Evolutionary conservation across 306 rosid species (phyloP), one percentile per base, ranked within the genome.

Genomic region (Corylus avellana): DNA sequence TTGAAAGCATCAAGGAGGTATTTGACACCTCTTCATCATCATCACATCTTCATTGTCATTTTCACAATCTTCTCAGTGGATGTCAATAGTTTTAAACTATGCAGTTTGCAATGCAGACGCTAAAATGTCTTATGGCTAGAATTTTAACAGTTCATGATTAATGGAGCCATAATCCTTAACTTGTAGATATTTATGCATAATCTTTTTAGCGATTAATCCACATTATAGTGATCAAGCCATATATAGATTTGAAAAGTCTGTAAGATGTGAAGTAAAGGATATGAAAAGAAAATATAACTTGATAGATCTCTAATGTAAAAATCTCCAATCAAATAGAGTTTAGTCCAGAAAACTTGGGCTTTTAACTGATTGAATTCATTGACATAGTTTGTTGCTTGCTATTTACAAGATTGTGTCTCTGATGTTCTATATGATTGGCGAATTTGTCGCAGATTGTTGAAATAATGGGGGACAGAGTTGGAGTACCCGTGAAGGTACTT

Each of bases 1-100:
- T 93, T 37, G 86, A 56, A 83, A 89, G 84, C 81, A 83, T 90
- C 66, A 79, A 84, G 10, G 93, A 95, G 99, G 99, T 93, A 90
- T 51, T 51, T 56, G 71, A 18, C 12, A 46, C 72, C 51, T 84
- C 57, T 71, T 49, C 1, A 74, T 62, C 25, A 25, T 61, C 35
- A 46, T 32, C 57, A 3, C 48, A 27, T 61, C 74, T 73, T 42
- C 62, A 49, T 54, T 14, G 20, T 59, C 37, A 10, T 17, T 80
- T 63, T 70, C 18, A 37, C 51, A 3, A 17, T 47, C 1, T 1
- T 9, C 37, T 17, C n/a, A 18, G 32, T 72, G 54, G 50, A 56
- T 44, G 39, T 16, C 72, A 18, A 35, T 67, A 3, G 50, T 18
- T 1, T 2, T 4, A 67, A 67, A 67, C 32, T 67, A 63, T 18